A percentile compares a stretch with the other conserved stretches of the same genome.
Conservation (phyloP, 106 monocot species). For the Iris macrosiphon region DNA sequence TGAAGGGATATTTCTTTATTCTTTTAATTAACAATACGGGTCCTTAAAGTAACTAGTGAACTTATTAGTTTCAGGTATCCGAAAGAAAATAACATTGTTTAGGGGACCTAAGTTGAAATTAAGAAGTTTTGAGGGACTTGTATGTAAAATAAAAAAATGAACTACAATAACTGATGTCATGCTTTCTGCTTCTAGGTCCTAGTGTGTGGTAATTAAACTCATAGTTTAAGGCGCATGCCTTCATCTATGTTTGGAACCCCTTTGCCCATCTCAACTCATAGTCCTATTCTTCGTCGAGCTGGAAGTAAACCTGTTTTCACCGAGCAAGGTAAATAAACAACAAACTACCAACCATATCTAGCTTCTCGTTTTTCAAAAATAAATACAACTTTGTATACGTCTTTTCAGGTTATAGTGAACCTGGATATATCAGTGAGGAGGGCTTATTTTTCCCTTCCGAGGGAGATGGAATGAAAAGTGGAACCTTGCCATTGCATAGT, state of each 20-base stretch:
- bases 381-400: not conserved
- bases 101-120: too few relatives aligned
- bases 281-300: constrained; percentile 49
- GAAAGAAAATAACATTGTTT: too few relatives aligned
- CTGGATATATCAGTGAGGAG: constrained; percentile 4
- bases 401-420: constrained; percentile 10
- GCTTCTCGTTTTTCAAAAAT: not conserved
- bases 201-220: constrained; percentile 1
- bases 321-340: constrained; percentile 31
- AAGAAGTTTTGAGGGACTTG: too few relatives aligned
- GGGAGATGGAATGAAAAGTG: constrained; percentile 46
- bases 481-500: constrained; percentile 23
- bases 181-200: constrained; percentile 9
- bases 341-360: not conserved
- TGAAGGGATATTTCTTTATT: too few relatives aligned
- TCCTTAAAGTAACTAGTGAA: too few relatives aligned
- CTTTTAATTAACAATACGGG: too few relatives aligned
- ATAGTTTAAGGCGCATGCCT: not conserved
- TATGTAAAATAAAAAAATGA: too few relatives aligned
- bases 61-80: too few relatives aligned
- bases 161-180: too few relatives aligned
- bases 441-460: not conserved
- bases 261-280: constrained; percentile 23
- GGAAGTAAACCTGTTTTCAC: constrained; percentile 35
- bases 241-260: constrained; percentile 44